Conservation (phyloP, 805 yeast species). For the Yarrowia phangngaensis region DNA sequence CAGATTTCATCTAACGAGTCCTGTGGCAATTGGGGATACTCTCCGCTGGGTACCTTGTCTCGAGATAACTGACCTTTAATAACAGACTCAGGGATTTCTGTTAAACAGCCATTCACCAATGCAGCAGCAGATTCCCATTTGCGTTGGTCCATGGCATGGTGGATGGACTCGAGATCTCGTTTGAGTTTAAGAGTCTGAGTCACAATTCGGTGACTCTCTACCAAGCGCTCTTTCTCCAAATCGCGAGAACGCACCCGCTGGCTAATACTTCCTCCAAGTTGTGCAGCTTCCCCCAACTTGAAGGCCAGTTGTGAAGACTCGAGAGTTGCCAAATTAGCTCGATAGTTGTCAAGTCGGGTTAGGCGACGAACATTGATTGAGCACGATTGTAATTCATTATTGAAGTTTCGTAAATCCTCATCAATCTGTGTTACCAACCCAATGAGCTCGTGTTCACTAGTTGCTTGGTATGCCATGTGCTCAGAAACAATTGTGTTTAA, state of each 20-base stretch:
- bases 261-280: slow-evolving; percentile 63
- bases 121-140: slow-evolving; percentile 78
- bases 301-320: slow-evolving; percentile 52
- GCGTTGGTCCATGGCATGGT: slow-evolving; percentile 60
- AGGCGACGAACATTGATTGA: slow-evolving; percentile 24
- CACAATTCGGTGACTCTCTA: slow-evolving; percentile 60
- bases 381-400: background rate
- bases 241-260: slow-evolving; percentile 66
- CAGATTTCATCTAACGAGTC: slow-evolving; percentile 57
- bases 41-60: slow-evolving; percentile 79
- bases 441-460: slow-evolving; percentile 12
- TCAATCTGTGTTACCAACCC: slow-evolving; percentile 9
- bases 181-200: slow-evolving; percentile 62
- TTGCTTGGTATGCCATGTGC: slow-evolving; percentile 1
- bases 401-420: background rate
- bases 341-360: slow-evolving; percentile 35
- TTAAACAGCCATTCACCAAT: slow-evolving; percentile 53
- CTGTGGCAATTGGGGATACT: slow-evolving; percentile 74
- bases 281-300: slow-evolving; percentile 57
- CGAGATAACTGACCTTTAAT: slow-evolving; percentile 68
- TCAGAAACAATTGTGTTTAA: too few relatives aligned
- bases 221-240: slow-evolving; percentile 62
- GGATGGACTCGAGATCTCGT: slow-evolving; percentile 58
- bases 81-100: slow-evolving; percentile 49
- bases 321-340: slow-evolving; percentile 35